Base-by-base conservation (phyloP, 1,284 basidiomycete genomes). In the Ustilago xerochloae region DNA sequence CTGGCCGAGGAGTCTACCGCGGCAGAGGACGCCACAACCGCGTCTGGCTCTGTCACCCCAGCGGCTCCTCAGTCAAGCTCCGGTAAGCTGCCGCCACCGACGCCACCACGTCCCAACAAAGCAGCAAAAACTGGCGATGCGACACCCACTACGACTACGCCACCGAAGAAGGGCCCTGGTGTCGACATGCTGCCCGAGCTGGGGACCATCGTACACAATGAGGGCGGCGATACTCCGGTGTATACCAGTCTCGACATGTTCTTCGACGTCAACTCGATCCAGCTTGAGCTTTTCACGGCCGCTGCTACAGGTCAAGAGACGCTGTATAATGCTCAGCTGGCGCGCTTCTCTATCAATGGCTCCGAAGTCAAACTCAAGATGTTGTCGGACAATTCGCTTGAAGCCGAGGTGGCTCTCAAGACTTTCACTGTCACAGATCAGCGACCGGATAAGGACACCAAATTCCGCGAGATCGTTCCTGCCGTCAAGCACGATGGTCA, bases 391-490 rank as follows among this genome's bases (percentile, higher is more conserved):
- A 91, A 91, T 22, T 90, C 93, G 9, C 88, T 90, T 72, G 94
- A 97, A 84, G 90, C 92, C 3, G 94, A 98, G 84, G 86, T 97
- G 50, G 88, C 94, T 35, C 86, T 99, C 30, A 91, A 91, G 81
- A 94, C 95, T 0, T 91, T 99, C 80, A 94, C 93, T 0, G 92
- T 97, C 87, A 90, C 89, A 81, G 97, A 96, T 83, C 98, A 91
- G 5, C 88, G 92, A 48, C 89, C 91, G 0, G 92, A 93, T 7
- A 88, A 88, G 59, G 81, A 81, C 16, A 92, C 93, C 18, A 92
- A 90, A 80, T 98, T 96, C 87, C 89, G 96, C 48, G 96, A 99
- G 83, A 95, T 99, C 63, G 92, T 99, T 65, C 97, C 97, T 1
- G 91, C 93, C 13, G 91, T 93, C 29, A 88, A 90, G 67, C 93